Evolutionary conservation across 352 stramenopile genomes (phyloP), one percentile per base, ranked within the genome.

Genomic region (Globisporangium takayamanum): DNA sequence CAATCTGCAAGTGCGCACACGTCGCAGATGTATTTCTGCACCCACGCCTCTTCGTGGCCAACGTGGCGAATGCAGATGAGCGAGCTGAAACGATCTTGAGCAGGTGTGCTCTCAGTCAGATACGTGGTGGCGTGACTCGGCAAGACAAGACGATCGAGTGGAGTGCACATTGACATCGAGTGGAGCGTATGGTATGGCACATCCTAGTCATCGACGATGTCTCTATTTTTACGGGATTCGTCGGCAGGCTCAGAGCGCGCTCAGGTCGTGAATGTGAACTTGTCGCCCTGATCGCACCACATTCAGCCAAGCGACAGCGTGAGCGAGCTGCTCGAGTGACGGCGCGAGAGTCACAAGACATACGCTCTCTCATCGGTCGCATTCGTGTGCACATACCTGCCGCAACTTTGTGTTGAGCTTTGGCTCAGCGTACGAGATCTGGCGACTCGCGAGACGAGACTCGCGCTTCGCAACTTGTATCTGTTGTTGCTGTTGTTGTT

Each of bases 361-460:
- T 5, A 49, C 22, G 37, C 2, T 5, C 28, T 33, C 28, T 3
- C 28, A 33, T 33, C 28, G 28, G 28, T 5, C 28, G 28, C 22
- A 22, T 22, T 22, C 22, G 22, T 22, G 22, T 0, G 22, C 22
- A 46, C 68, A 48, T 66, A 92, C 81, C 80, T 89, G 77, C 20
- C 82, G 82, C 33, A 92, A 76, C 60, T 92, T 92, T 6, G 74
- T 82, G 66, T 88, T 92, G 61, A 92, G 70, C 59, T 89, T 92
- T 48, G 82, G 82, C 26, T 88, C 78, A 0, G 57, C 69, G 64
- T 92, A 92, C 36, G 76, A 89, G 45, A 89, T 57, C 20, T 63
- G 67, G 45, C 33, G 36, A 16, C 73, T 57, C 28, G 68, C 57
- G 15, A 61, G 60, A 37, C 76, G 75, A 25, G 52, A 63, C 26